A percentile compares a stretch with the other conserved stretches of the same genome.
These are phyloP conservation scores for Wolfiporia cocos DNA, from an alignment of 1,284 basidiomycete genomes.

Conservation along the genomic window DNA sequence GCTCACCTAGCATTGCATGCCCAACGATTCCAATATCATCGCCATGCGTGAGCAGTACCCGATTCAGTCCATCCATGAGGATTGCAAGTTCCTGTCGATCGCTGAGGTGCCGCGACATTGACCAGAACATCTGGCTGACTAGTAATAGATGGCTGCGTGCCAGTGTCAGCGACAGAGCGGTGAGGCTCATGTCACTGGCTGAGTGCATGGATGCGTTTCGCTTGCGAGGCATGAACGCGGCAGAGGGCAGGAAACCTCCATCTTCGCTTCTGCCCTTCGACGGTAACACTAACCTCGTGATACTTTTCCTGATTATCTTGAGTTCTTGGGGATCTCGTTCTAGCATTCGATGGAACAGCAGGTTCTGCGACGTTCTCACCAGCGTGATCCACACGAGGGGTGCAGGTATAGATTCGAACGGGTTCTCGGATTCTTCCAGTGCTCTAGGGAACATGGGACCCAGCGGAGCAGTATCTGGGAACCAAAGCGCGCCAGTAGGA, in stretches of 20 bases:
- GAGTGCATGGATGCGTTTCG: conserved; percentile 4
- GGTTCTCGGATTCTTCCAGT: conserved; percentile 32
- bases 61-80: conserved; percentile 65
- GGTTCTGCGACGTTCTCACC: conserved; percentile 68
- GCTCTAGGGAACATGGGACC: conserved; percentile 56
- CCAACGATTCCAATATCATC: conserved; percentile 67
- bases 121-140: conserved; percentile 66
- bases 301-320: conserved; percentile 63
- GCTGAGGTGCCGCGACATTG: conserved; percentile 71
- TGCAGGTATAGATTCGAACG: conserved; percentile 41
- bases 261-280: conserved; percentile 30
- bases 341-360: conserved; percentile 61
- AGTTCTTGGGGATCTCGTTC: conserved; percentile 68
- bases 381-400: conserved; percentile 52
- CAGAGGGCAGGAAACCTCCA: conserved; percentile 33
- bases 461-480: conserved; percentile 41
- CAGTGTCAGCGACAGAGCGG: conserved; percentile 49
- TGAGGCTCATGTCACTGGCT: conserved; percentile 21
- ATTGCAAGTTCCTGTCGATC: conserved; percentile 67
- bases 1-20: conserved; percentile 64
- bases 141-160: conserved; percentile 68
- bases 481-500: conserved; percentile 67
- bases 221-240: conserved; percentile 32
- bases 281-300: conserved; percentile 57
- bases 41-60: conserved; percentile 60